Percentiles rank a stretch among this genome's conserved stretches.
phyloP scores from a whole-genome alignment of 2,329 filamentous ascomycete species.

The Monilinia laxa region DNA sequence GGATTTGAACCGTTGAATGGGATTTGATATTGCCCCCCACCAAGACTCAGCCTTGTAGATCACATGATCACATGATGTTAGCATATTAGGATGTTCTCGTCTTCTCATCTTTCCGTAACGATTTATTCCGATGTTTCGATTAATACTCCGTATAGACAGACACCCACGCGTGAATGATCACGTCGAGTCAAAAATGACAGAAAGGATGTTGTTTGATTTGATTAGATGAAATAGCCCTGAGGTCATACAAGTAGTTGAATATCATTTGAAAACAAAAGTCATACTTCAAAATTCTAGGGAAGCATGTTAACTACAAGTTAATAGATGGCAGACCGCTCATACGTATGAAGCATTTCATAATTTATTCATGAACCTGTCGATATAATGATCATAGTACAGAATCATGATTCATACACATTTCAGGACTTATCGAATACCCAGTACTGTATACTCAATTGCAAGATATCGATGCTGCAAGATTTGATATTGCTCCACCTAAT shows the following conservation, averaged over 20 bases:
- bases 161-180: no score
- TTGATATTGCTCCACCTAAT: background rate
- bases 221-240: no score
- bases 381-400: background rate
- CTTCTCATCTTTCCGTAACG: background rate
- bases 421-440: background rate
- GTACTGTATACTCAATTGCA: no score
- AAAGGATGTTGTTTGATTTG: no score
- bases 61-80: background rate
- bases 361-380: background rate
- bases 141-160: no score
- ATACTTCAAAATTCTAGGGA: background rate
- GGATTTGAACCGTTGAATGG: background rate
- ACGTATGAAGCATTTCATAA: background rate
- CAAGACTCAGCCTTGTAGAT: conserved; percentile 13
- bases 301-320: background rate
- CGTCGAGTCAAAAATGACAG: no score
- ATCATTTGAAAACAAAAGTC: no score
- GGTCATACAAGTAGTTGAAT: background rate
- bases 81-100: background rate
- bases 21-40: background rate
- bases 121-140: conserved; percentile 11
- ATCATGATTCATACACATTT: background rate
- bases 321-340: background rate
- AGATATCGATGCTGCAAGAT: background rate